A percentile compares a stretch with the other conserved stretches of the same genome.
Conservation (phyloP, 768 basidiomycete species). For the Phylloporus scabripes region DNA sequence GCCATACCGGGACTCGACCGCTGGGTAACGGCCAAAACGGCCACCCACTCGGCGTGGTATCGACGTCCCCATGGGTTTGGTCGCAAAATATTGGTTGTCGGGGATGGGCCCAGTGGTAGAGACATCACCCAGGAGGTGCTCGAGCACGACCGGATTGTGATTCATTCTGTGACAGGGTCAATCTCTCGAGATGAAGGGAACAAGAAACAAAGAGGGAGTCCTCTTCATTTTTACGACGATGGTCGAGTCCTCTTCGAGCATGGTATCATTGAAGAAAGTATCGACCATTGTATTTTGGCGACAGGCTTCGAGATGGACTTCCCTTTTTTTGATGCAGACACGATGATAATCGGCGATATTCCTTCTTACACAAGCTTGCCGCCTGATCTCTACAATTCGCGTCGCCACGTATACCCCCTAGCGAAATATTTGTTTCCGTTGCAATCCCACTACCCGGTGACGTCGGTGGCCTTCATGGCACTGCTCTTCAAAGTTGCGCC, state of each 20-base stretch:
- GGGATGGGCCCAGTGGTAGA: conserved; percentile 58
- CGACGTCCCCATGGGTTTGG: conserved; percentile 42
- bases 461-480: conserved; percentile 61
- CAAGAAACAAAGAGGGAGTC: conserved; percentile 39
- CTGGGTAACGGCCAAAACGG: conserved; percentile 52
- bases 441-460: conserved; percentile 38
- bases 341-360: conserved; percentile 35
- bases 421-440: conserved; percentile 67
- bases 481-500: conserved; percentile 58
- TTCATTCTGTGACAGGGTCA: conserved; percentile 49
- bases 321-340: conserved; percentile 49
- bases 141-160: conserved; percentile 38
- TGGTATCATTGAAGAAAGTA: conserved; percentile 44
- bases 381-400: conserved; percentile 53
- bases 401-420: conserved; percentile 64
- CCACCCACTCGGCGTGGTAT: conserved; percentile 66
- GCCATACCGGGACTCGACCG: conserved; percentile 49
- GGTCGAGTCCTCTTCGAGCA: conserved; percentile 57
- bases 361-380: conserved; percentile 48
- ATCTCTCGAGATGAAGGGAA: conserved; percentile 28
- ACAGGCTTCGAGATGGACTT: conserved; percentile 68
- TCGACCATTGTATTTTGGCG: conserved; percentile 66
- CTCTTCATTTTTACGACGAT: conserved; percentile 36
- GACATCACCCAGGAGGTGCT: conserved; percentile 64
- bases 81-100: conserved; percentile 41